Conservation (phyloP, 345 rosid species). For the Rubroshorea leprosula region DNA sequence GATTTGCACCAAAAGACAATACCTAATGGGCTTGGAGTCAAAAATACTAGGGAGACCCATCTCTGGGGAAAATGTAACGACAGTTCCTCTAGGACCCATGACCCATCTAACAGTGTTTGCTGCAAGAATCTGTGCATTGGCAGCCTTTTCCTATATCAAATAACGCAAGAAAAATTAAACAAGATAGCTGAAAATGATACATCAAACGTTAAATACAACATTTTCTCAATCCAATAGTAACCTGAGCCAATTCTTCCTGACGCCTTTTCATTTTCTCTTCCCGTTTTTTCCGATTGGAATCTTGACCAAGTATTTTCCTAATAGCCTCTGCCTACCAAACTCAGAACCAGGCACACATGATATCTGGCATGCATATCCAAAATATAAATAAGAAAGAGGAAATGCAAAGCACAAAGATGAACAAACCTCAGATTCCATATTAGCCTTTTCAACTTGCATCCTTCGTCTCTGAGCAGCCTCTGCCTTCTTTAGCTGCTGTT, state of each 20-base stretch:
- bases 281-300: slow-evolving; percentile 81
- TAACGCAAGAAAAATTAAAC: slow-evolving; percentile 8
- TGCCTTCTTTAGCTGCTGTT: slow-evolving; percentile 80
- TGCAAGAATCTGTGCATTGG: slow-evolving; percentile 43
- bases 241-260: slow-evolving; percentile 84
- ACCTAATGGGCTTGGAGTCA: slow-evolving; percentile 56
- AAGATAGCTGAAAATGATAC: slow-evolving; percentile 7
- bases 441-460: slow-evolving; percentile 86
- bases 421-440: slow-evolving; percentile 76
- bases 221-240: slow-evolving; percentile 16
- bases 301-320: slow-evolving; percentile 91
- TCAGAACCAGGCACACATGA: slow-evolving; percentile 11
- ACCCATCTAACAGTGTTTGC: slow-evolving; percentile 54
- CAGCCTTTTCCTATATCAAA: slow-evolving; percentile 64
- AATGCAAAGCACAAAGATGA: slow-evolving; percentile 13
- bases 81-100: slow-evolving; percentile 65
- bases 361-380: neutral
- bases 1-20: slow-evolving; percentile 8
- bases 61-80: slow-evolving; percentile 68
- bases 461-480: slow-evolving; percentile 94
- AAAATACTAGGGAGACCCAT: slow-evolving; percentile 76
- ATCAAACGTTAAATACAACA: slow-evolving; percentile 1
- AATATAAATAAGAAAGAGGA: neutral
- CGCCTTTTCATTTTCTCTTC: slow-evolving; percentile 77
- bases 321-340: slow-evolving; percentile 82